Conservation (phyloP, 306 rosid species). For the Prosopis cineraria region DNA sequence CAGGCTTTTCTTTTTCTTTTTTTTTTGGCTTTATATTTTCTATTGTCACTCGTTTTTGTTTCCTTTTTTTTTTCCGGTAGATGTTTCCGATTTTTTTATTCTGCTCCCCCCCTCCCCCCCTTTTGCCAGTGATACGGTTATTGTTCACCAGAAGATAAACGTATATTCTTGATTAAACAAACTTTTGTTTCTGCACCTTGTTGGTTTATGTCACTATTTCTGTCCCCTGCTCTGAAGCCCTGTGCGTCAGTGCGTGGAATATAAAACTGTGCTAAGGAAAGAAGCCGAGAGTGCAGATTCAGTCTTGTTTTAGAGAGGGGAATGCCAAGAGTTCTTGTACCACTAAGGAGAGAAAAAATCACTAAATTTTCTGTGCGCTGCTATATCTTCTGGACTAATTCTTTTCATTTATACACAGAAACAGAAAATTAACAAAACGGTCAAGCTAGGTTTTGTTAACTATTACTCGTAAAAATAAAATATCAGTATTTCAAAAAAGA, state of each 20-base stretch:
- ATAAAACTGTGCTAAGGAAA: not conserved
- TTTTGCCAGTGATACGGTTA: not conserved
- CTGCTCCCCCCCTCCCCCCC: not conserved
- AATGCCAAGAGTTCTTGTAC: not conserved
- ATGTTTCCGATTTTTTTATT: not conserved
- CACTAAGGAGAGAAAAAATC: not conserved
- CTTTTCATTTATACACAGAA: not conserved
- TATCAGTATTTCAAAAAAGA: no score
- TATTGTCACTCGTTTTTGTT: not conserved
- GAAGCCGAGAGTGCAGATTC: not conserved
- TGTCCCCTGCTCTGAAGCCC: not conserved
- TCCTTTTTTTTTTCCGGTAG: no score
- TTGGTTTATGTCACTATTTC: not conserved
- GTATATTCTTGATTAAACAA: not conserved
- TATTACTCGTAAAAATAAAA: not conserved
- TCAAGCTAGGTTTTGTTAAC: not conserved
- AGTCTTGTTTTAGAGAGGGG: not conserved
- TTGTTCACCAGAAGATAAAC: not conserved
- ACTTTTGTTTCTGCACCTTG: not conserved
- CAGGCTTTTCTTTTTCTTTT: not conserved
- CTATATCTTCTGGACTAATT: not conserved
- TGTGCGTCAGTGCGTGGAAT: no score
- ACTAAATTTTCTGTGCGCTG: not conserved
- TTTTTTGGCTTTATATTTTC: constrained; percentile 16
- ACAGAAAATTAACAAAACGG: not conserved